Evolutionary conservation across 805 yeast genomes (phyloP), one percentile per base, ranked within the genome.

Genomic region (Candida chauliodis): DNA sequence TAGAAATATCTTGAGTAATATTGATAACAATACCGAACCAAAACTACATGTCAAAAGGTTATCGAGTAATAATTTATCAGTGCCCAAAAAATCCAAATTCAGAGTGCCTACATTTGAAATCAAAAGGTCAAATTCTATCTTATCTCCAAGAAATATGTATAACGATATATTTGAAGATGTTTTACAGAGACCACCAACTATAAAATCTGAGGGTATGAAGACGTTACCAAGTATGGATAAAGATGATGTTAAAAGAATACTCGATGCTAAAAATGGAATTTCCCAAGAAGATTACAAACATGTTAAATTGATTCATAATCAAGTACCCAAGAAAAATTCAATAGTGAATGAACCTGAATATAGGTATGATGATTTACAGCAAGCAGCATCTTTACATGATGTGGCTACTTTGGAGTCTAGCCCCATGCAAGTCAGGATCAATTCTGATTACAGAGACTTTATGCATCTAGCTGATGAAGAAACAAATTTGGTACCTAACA

Each of bases 181-280:
- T 4, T 41, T 47, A 34, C 20, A 32, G 9, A 23, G 28, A 11
- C 52, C 51, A 16, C 58, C 67, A n/a, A 70, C 75, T 4, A 71
- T 71, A 17, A 60, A 56, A 40, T 52, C 70, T n/a, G 53, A 51
- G 21, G 75, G 75, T 11, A 70, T 71, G 74, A 68, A 63, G 40
- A 69, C 75, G 2, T 58, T 70, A 32, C 75, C 76, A 33, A 69
- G 75, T 45, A 71, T 71, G 75, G 73, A 69, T 41, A 55, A 60
- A 11, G 66, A 66, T 30, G 75, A 71, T 38, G 68, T 71, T 8
- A 59, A 63, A 45, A 55, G 59, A 40, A 69, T 71, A 23, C 50
- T 66, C 49, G 59, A 52, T 40, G 53, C 66, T 37, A 67, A 66
- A 39, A 54, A 58, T 26, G 62, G 61, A 7, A 58, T 69, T 30